Conservation (phyloP, 768 basidiomycete genomes). For the Galerina marginata region DNA sequence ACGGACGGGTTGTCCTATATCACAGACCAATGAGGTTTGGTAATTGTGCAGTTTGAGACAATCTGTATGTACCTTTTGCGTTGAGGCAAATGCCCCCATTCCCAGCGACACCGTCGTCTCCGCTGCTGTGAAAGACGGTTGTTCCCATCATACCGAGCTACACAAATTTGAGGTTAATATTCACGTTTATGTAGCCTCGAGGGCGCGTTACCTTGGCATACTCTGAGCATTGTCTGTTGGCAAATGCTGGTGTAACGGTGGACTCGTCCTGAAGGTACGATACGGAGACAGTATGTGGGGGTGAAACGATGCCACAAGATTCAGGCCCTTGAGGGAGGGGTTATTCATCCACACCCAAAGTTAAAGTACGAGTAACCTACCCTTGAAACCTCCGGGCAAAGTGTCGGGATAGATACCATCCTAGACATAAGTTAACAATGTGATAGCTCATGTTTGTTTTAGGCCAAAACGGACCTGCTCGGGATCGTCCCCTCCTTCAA, state of each 20-base stretch:
- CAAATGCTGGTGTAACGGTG: constrained; percentile 42
- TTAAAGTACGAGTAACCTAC: constrained; percentile 15
- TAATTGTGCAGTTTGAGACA: not conserved
- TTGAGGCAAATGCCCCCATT: constrained; percentile 42
- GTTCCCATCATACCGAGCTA: constrained; percentile 65
- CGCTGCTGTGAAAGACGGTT: constrained; percentile 61
- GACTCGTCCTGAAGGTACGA: constrained; percentile 52
- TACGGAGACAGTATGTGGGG: constrained; percentile 47
- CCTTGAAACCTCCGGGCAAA: constrained; percentile 38
- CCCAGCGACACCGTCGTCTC: constrained; percentile 60
- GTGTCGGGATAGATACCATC: constrained; percentile 38
- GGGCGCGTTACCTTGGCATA: constrained; percentile 41
- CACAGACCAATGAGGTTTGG: not conserved
- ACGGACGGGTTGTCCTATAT: constrained; percentile 27
- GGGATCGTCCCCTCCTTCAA: constrained; percentile 51
- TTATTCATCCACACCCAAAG: not conserved
- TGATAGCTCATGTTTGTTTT: not conserved
- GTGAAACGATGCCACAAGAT: constrained; percentile 48
- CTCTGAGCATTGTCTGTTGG: constrained; percentile 51
- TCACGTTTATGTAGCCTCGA: not conserved
- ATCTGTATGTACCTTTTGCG: constrained; percentile 42
- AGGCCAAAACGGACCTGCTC: constrained; percentile 25
- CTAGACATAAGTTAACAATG: constrained; percentile 12
- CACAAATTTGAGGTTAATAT: not conserved
- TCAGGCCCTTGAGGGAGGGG: constrained; percentile 25